Conservation (phyloP, 345 rosid genomes). For the Toxicodendron radicans region DNA sequence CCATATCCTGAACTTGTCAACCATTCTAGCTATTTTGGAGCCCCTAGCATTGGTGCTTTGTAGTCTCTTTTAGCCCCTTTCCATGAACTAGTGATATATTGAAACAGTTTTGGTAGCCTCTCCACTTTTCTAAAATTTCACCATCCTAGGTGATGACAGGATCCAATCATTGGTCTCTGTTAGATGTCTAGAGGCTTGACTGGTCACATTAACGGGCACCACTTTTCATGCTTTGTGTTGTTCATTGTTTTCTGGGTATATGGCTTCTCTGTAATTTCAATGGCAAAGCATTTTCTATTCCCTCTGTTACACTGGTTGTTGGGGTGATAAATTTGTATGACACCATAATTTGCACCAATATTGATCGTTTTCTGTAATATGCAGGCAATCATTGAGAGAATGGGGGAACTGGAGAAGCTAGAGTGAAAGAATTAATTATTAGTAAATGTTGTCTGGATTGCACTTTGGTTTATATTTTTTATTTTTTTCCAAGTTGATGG, state of each 20-base stretch:
- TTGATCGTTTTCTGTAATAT: slow-evolving; percentile 6
- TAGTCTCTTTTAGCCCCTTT: background rate
- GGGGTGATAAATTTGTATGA: background rate
- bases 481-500: slow-evolving; percentile 5
- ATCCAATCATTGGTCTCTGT: background rate
- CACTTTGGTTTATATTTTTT: slow-evolving; percentile 15
- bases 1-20: too few species aligned
- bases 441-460: slow-evolving; percentile 5
- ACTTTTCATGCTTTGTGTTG: background rate
- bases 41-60: too few species aligned
- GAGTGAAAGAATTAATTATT: slow-evolving; percentile 42
- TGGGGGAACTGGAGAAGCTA: slow-evolving; percentile 93
- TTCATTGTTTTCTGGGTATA: background rate
- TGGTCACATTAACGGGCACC: background rate
- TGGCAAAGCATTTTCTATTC: background rate
- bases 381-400: slow-evolving; percentile 94
- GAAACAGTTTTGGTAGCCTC: background rate
- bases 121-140: background rate
- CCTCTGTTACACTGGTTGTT: background rate
- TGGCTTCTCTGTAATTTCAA: background rate
- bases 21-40: too few species aligned
- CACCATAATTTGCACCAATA: background rate
- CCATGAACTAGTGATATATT: background rate
- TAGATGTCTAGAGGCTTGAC: background rate
- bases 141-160: background rate